Evolutionary conservation across 352 stramenopile species (phyloP).

Genomic region (Globisporangium spiculum): DNA sequence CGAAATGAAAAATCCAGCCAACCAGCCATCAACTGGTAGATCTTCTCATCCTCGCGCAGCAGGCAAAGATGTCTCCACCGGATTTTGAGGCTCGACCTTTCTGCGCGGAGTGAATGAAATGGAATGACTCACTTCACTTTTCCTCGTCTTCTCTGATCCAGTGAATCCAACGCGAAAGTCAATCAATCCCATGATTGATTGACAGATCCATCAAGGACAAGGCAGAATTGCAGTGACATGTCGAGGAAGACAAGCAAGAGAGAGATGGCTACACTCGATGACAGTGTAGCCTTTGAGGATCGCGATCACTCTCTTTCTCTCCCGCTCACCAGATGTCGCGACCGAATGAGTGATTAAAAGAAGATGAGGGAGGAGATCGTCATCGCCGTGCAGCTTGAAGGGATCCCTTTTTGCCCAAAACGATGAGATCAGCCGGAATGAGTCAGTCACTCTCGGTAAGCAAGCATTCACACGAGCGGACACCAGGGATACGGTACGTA

Average conservation of each 20-base stretch:
- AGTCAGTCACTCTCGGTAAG: neutral
- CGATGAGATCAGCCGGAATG: neutral
- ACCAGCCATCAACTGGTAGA: neutral
- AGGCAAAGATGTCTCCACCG: neutral
- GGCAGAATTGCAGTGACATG: neutral
- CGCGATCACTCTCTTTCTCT: neutral
- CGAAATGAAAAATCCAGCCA: neutral
- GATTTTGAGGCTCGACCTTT: neutral
- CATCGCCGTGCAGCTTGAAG: neutral
- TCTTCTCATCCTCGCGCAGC: neutral
- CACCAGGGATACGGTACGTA: neutral
- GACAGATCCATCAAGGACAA: neutral
- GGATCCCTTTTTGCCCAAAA: neutral
- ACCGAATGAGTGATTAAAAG: neutral
- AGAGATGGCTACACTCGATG: neutral
- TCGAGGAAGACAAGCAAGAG: neutral
- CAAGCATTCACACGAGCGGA: neutral
- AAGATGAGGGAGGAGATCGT: neutral
- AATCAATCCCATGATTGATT: too few species aligned
- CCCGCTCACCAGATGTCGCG: neutral
- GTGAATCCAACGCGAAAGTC: too few species aligned
- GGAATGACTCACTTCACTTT: neutral
- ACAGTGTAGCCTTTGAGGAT: neutral
- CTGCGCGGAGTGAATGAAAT: neutral
- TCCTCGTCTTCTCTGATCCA: neutral